A percentile compares a stretch with the other conserved stretches of the same genome.
phyloP scores from a whole-genome alignment of 495 filamentous ascomycete species.

The Neurospora terricola region DNA sequence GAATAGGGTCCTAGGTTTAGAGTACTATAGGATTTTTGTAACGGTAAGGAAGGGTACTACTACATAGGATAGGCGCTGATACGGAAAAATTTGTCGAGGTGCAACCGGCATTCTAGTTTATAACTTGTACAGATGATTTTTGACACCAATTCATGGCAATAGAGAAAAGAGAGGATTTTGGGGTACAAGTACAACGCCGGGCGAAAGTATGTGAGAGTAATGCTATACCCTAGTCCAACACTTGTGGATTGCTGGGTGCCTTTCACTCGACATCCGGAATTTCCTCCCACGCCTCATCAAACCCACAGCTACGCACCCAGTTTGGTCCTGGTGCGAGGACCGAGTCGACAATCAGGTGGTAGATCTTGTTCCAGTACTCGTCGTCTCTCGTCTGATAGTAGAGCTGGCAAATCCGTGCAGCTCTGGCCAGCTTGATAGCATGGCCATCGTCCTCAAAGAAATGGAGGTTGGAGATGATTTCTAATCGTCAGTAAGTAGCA shows the following conservation, averaged over 20 bases:
- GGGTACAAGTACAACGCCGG: neutral
- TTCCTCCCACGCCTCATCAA: conserved; percentile 47
- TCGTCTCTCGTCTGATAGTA: conserved; percentile 23
- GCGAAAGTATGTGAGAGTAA: neutral
- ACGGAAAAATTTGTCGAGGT: neutral
- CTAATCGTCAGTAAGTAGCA: neutral
- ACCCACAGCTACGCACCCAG: conserved; percentile 50
- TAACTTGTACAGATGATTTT: neutral
- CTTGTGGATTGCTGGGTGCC: neutral
- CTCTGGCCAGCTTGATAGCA: conserved; percentile 59
- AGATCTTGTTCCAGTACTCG: conserved; percentile 56
- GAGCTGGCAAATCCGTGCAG: conserved; percentile 39
- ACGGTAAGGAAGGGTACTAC: neutral
- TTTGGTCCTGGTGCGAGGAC: conserved; percentile 32
- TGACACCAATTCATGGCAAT: conserved; percentile 15
- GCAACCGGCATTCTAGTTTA: neutral
- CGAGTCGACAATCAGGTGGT: conserved; percentile 52
- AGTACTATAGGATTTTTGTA: neutral
- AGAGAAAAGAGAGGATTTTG: neutral
- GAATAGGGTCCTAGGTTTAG: conserved; percentile 27
- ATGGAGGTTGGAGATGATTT: conserved; percentile 46
- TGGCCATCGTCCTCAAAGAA: conserved; percentile 67
- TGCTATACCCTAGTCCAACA: neutral
- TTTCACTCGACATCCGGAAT: conserved; percentile 4
- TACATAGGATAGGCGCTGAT: neutral